Evolutionary conservation across 1,139 yeast genomes (phyloP), one percentile per base, ranked within the genome.

Genomic region (Suhomyces panamericanus): DNA sequence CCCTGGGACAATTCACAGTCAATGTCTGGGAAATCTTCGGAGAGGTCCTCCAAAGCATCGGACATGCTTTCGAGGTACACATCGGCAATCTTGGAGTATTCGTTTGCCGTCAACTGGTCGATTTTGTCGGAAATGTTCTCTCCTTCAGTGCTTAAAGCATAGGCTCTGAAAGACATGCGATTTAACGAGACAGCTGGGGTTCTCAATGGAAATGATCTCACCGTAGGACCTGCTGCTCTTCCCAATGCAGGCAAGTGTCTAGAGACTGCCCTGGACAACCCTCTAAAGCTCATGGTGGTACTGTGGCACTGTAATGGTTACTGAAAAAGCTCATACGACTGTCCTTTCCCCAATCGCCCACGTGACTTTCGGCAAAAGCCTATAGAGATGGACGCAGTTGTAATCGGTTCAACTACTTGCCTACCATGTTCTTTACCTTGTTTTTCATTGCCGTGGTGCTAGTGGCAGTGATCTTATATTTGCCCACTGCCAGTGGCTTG

Each of bases 1-100:
- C 97, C 97, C 49, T 86, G 91, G 60, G 82, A 75, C 48, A 85
- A 76, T 56, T 90, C 97, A n/a, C 83, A 81, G 53, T 90, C 96
- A 10, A 87, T 66, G 34, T 78, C 78, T 6, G 85, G 82, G 39
- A 71, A 64, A 2, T 67, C 64, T 49, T 85, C 91, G 13, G 82
- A 72, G 35, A 88, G 70, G 4, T 59, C 68, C 54, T 90, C 96
- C 52, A 85, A 70, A 43, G 78, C 78, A 36, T 80, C 87, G 13
- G 81, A 69, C 43, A 90, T 66, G 9, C 63, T 56, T 53, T 89
- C 96, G 49, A 90, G 66, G 44, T 88, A 83, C 27, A 67, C 71
- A 53, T 83, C 83, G 6, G 96, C 76, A 2, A 73, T 59, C 22
- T 62, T 60, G 56, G 84, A 86, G 64, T 85, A 90, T 47, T 80